Base-by-base conservation (phyloP, 306 rosid species). In the Adenanthera pavonina region DNA sequence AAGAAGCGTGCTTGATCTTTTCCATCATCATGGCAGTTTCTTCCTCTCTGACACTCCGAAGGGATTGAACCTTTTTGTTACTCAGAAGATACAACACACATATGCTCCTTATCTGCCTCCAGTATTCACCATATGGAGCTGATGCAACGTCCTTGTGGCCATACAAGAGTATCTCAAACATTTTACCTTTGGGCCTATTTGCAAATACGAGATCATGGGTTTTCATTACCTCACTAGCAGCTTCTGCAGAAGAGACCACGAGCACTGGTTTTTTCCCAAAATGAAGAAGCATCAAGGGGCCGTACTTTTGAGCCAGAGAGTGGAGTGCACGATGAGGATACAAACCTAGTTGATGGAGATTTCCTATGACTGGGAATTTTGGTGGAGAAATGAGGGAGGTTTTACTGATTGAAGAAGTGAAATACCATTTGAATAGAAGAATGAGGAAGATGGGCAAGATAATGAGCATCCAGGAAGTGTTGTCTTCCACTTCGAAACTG, bases 251-350 rank as follows among this genome's bases (percentile, higher is more conserved):
- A 3, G 91, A 89, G 15, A 91, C 79, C 0, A 87, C 88, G 7
- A 91, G 52, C 40, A 86, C 75, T 38, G 86, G 84, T 7, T 72
- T 33, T 19, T 70, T 84, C 25, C 91, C 95, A 8, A 89, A 40
- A 30, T 89, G 75, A 80, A 91, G 76, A 68, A 86, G 86, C 89
- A 91, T 88, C 66, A 91, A 56, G 11, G 90, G 81, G 11, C 91
- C 93, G 16, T 91, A 56, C 10, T 25, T 78, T 12, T 77, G 67
- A 61, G 89, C 79, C 2, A 87, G 17, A 20, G 59, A 19, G n/a
- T 1, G 60, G 35, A 87, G 87, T 2, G 84, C 25, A 6, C 52
- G 84, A 56, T 69, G 74, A 69, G 74, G 74, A 17, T 40, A 40
- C 15, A 8, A 17, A 2, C 51, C 72, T 15, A 67, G 33, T 9